These are phyloP conservation scores for Ilyonectria robusta DNA, from an alignment of 2,329 filamentous ascomycete species.

Conservation along the genomic window DNA sequence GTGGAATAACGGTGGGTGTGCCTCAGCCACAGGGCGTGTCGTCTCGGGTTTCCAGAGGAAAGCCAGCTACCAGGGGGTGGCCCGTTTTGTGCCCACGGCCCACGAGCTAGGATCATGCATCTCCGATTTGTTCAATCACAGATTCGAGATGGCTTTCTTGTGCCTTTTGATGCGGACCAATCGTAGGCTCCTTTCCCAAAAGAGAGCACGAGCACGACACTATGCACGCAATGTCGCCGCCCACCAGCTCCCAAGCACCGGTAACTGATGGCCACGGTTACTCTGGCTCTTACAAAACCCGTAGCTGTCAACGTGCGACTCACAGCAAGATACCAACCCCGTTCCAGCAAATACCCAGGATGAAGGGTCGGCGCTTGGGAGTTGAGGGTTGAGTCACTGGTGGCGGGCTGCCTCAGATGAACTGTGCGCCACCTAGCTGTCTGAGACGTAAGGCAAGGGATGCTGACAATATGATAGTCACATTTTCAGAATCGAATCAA, in stretches of 20 bases:
- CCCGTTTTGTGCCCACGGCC: conserved; percentile 34
- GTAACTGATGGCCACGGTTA: conserved; percentile 30
- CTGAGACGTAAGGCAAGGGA: conserved; percentile 25
- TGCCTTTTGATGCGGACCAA: conserved; percentile 41
- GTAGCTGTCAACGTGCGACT: conserved; percentile 11
- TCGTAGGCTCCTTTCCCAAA: conserved; percentile 29
- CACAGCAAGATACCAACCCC: not conserved
- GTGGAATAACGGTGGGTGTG: conserved; percentile 27
- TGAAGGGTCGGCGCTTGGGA: conserved; percentile 19
- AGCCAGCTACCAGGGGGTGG: conserved; percentile 34
- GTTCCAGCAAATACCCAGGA: conserved; percentile 14
- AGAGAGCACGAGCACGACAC: conserved; percentile 20
- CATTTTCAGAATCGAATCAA: conserved; percentile 13
- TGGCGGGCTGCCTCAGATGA: conserved; percentile 13
- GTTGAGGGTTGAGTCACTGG: not conserved
- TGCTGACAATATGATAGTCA: conserved; percentile 22
- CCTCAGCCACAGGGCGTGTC: conserved; percentile 35
- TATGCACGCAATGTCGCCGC: conserved; percentile 32
- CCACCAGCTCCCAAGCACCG: conserved; percentile 36
- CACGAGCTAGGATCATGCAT: conserved; percentile 47
- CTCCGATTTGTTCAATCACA: conserved; percentile 46
- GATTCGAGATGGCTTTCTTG: conserved; percentile 39
- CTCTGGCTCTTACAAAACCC: conserved; percentile 11
- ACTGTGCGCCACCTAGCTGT: conserved; percentile 11
- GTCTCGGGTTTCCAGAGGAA: conserved; percentile 27